Percentiles rank a stretch among this genome's conserved stretches.
phyloP scores from a whole-genome alignment of 2,329 filamentous ascomycete genomes.

The Pyrenochaeta sp. region DNA sequence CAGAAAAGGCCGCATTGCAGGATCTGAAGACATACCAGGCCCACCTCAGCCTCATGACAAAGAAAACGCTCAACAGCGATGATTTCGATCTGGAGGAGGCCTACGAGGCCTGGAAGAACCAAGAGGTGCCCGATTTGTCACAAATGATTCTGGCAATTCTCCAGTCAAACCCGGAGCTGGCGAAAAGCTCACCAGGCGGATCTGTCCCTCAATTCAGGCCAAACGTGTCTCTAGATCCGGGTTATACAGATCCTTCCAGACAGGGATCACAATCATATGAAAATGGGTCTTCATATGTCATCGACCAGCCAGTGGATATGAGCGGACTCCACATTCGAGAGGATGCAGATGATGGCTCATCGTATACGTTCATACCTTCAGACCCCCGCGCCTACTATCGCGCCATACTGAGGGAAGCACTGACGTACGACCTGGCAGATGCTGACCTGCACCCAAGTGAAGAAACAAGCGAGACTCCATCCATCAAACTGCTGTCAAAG shows the following conservation, averaged over 20 bases:
- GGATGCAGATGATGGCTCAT: constrained; percentile 63
- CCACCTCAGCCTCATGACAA: constrained; percentile 80
- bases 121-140: constrained; percentile 85
- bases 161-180: constrained; percentile 83
- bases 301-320: constrained; percentile 75
- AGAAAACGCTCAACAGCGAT: constrained; percentile 77
- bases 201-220: constrained; percentile 66
- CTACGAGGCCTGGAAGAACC: constrained; percentile 89
- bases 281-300: constrained; percentile 60
- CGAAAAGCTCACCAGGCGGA: constrained; percentile 73
- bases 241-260: constrained; percentile 58
- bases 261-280: constrained; percentile 56
- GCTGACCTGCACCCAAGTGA: constrained; percentile 60
- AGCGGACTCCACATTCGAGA: constrained; percentile 69
- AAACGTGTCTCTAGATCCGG: constrained; percentile 50
- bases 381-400: constrained; percentile 86
- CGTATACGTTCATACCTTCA: constrained; percentile 88
- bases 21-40: constrained; percentile 95
- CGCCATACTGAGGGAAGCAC: constrained; percentile 78
- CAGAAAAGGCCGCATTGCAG: constrained; percentile 85
- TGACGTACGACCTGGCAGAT: constrained; percentile 69
- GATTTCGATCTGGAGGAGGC: constrained; percentile 92
- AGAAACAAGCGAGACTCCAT: constrained; percentile 57
- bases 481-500: constrained; percentile 71
- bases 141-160: constrained; percentile 94